Base-by-base conservation (phyloP, 164 flowering plant species). In the grape (Vitis vinifera) region DNA sequence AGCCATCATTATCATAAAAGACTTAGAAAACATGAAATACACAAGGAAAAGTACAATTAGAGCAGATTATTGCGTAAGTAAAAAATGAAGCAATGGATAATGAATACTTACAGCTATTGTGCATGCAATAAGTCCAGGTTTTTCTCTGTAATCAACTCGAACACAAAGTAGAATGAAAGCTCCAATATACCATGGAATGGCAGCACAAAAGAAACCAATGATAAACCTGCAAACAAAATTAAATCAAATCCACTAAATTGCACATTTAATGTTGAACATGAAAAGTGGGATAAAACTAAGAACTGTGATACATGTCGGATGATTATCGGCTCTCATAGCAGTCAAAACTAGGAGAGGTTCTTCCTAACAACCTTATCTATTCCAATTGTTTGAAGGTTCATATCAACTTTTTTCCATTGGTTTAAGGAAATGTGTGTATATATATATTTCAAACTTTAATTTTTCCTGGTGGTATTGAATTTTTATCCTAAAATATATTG, bases 131-230 rank as follows among this genome's bases (percentile, higher is more conserved):
- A 82, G 81, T 63, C 97, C 98, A 51, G 98, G 85, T 60, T 93
- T 91, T 72, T 93, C 98, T 76, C 98, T 81, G 81, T 85, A 77
- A 75, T 93, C 98, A 66, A 88, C 75, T 37, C 82, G 78, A 48
- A 69, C 84, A 72, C 76, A 91, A 16, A 89, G 77, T 44, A 93
- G 67, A 44, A 93, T 57, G 61, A 89, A 74, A 59, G 93, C 84
- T 57, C 97, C 98, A 70, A 91, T 16, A 58, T 91, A 93, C 98
- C 98, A 93, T 9, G 98, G 98, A 66, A 91, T 70, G 49, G 88
- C 89, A 64, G 88, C 93, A 71, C 85, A 68, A 68, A 91, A 82
- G 89, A 93, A 93, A 59, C 97, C 98, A 56, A 67, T 48, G 13
- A 93, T 74, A 73, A 91, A 93, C 91, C 97, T 50, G 59, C 50